These are phyloP conservation scores for Rhizophora mangle DNA, from an alignment of 345 rosid genomes.

Conservation along the genomic window DNA sequence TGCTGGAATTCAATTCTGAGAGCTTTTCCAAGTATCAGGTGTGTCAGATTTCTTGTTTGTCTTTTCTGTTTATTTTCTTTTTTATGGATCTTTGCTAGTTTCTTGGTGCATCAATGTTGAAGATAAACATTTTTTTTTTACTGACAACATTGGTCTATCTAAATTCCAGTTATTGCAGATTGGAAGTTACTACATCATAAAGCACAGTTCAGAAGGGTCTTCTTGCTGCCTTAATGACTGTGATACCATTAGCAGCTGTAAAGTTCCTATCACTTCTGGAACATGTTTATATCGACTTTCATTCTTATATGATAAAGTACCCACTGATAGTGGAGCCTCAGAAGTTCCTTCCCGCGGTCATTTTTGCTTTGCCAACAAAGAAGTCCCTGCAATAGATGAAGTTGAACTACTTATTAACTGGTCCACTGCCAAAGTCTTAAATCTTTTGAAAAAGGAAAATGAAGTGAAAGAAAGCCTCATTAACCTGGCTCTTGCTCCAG, in stretches of 20 bases:
- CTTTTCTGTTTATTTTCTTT: too few relatives aligned
- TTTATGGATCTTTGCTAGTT: not conserved
- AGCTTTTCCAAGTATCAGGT: slow-evolving; percentile 48
- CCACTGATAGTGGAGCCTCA: slow-evolving; percentile 21
- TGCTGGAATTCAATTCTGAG: slow-evolving; percentile 58
- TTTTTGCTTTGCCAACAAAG: slow-evolving; percentile 25
- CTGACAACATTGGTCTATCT: slow-evolving; percentile 12
- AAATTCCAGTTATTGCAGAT: slow-evolving; percentile 64
- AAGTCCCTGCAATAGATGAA: slow-evolving; percentile 22
- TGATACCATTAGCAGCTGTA: slow-evolving; percentile 30
- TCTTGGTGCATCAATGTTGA: slow-evolving; percentile 1
- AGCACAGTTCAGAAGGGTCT: slow-evolving; percentile 46
- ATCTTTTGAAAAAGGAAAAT: slow-evolving; percentile 35
- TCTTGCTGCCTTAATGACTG: slow-evolving; percentile 37
- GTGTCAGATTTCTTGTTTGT: not conserved
- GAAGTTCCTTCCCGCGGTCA: slow-evolving; percentile 23
- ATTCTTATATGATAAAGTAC: slow-evolving; percentile 42
- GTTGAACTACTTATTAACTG: slow-evolving; percentile 18
- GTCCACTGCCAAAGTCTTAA: slow-evolving; percentile 20
- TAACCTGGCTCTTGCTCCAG: slow-evolving; percentile 26
- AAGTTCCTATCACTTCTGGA: slow-evolving; percentile 40
- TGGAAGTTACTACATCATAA: slow-evolving; percentile 64
- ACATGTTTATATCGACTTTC: slow-evolving; percentile 51
- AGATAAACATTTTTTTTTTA: not conserved
- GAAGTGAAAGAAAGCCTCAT: slow-evolving; percentile 32